Conservation (phyloP, 805 yeast genomes). For the Huiozyma naganishii region DNA sequence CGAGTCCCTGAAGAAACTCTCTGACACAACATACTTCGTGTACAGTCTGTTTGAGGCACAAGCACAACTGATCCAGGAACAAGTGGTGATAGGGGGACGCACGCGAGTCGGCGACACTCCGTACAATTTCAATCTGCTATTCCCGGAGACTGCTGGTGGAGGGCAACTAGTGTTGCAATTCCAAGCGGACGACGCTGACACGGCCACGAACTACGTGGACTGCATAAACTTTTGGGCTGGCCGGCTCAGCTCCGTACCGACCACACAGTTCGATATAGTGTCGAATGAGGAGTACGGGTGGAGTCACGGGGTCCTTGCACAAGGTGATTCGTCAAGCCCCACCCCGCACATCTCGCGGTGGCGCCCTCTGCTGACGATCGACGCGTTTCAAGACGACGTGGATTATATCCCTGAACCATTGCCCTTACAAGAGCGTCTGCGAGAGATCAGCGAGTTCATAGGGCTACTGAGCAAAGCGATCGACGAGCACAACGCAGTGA, state of each 20-base stretch:
- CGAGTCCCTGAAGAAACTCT: constrained; percentile 4
- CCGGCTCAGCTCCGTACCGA: constrained; percentile 69
- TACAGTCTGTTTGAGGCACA: constrained; percentile 20
- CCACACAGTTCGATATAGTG: constrained; percentile 53
- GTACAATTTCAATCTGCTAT: constrained; percentile 15
- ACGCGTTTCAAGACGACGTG: constrained; percentile 15
- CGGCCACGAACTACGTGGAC: constrained; percentile 59
- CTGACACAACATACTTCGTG: constrained; percentile 7
- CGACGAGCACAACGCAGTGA: constrained; percentile 34
- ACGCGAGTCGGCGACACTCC: not conserved
- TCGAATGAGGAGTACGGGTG: constrained; percentile 77
- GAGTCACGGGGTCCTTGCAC: constrained; percentile 28
- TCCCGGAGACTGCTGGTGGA: constrained; percentile 14
- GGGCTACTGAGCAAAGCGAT: constrained; percentile 30
- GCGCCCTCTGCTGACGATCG: constrained; percentile 18
- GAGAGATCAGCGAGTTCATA: constrained; percentile 30
- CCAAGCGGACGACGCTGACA: constrained; percentile 54
- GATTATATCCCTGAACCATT: constrained; percentile 4
- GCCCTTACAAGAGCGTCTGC: constrained; percentile 6
- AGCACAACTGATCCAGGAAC: constrained; percentile 22
- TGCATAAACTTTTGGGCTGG: constrained; percentile 90
- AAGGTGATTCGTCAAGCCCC: not conserved
- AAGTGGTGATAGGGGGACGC: constrained; percentile 12
- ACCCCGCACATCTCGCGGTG: constrained; percentile 5
- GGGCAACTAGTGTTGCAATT: constrained; percentile 38